Percentiles rank a stretch among this genome's conserved stretches.
Conservation (phyloP, 2,329 filamentous ascomycete genomes). For the Fusarium musae region DNA sequence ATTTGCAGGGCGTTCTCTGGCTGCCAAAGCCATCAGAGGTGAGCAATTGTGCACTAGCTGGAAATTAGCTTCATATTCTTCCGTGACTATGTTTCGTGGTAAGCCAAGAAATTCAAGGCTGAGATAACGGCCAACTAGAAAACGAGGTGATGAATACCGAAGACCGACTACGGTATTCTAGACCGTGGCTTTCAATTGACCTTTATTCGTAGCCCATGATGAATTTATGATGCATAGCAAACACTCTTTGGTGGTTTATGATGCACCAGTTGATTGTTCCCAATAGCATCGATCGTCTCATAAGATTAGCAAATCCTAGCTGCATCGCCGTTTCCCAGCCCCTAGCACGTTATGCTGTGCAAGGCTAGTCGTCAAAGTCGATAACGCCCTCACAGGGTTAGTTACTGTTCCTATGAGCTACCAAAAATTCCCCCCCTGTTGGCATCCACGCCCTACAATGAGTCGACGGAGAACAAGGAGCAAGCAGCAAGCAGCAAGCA, state of each 20-base stretch:
- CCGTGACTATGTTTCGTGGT: conserved; percentile 1
- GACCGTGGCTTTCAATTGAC: background rate
- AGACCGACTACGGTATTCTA: background rate
- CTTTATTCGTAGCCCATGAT: background rate
- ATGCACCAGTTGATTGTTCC: background rate
- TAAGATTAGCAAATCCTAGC: background rate
- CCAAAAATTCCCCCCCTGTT: background rate
- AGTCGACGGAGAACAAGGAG: background rate
- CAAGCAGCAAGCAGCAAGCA: no score
- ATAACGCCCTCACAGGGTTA: conserved; percentile 6
- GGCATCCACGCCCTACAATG: background rate
- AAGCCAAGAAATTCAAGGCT: conserved; percentile 19
- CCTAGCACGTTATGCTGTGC: background rate
- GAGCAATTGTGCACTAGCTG: background rate
- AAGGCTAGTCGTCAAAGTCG: background rate
- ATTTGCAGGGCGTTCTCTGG: conserved; percentile 4
- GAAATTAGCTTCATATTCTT: conserved; percentile 2
- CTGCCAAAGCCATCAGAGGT: background rate
- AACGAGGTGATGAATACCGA: conserved; percentile 1
- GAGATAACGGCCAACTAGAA: conserved; percentile 16
- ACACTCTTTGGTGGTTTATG: background rate
- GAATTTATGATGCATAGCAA: background rate
- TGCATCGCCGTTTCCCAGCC: conserved; percentile 9
- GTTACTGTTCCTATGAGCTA: background rate
- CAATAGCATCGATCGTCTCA: background rate